A percentile compares a stretch with the other conserved stretches of the same genome.
These are phyloP conservation scores for Pueraria montana DNA, from an alignment of 306 rosid genomes.

Conservation along the genomic window DNA sequence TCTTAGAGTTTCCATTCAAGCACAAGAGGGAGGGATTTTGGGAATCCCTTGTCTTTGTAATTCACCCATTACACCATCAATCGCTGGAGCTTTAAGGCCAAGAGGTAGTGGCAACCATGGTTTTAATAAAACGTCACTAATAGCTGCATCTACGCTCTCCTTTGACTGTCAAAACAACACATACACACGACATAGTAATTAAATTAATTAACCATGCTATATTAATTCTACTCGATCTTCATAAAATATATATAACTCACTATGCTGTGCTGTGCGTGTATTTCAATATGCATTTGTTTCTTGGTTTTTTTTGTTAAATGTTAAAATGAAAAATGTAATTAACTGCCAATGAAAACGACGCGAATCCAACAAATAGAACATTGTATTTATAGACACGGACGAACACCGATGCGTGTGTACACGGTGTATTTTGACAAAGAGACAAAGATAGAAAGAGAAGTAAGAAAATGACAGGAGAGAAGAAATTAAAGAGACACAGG, in stretches of 20 bases:
- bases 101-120: conserved; percentile 96
- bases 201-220: not conserved
- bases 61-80: conserved; percentile 81
- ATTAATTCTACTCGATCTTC: not conserved
- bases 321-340: conserved; percentile 24
- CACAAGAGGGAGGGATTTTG: conserved; percentile 79
- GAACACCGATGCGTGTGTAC: conserved; percentile 23
- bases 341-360: conserved; percentile 4
- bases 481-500: not conserved
- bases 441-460: not conserved
- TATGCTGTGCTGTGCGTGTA: not conserved
- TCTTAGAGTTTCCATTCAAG: conserved; percentile 44
- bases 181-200: not conserved
- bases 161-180: conserved; percentile 68
- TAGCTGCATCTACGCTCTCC: conserved; percentile 91
- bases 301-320: not conserved
- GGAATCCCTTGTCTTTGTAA: conserved; percentile 87
- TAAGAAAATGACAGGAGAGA: conserved; percentile 27
- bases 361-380: conserved; percentile 19
- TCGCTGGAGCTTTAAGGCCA: conserved; percentile 84
- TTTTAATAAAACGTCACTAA: conserved; percentile 83
- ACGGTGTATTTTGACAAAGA: conserved; percentile 9
- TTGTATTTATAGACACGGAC: conserved; percentile 42
- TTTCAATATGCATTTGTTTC: not conserved
- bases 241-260: not conserved